These are phyloP conservation scores for Scheffersomyces ergatensis DNA, from an alignment of 805 yeast species.

Conservation along the genomic window DNA sequence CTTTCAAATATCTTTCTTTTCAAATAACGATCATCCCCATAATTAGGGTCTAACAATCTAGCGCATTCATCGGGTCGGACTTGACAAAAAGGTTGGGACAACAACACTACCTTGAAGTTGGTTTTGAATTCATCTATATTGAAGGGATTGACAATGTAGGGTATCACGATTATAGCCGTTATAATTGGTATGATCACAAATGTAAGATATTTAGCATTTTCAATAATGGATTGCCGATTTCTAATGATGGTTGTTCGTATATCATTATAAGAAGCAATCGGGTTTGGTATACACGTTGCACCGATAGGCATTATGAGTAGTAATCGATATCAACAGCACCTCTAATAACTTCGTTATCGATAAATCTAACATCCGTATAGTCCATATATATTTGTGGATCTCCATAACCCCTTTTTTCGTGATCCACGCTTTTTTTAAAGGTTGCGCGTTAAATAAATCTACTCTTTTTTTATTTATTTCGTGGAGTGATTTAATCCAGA, in stretches of 20 bases:
- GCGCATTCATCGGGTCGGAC: slow-evolving; percentile 9
- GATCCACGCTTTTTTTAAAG: not conserved
- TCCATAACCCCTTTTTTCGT: no score
- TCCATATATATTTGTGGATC: no score
- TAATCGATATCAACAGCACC: no score
- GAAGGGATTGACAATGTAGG: slow-evolving; percentile 12
- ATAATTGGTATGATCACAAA: slow-evolving; percentile 8
- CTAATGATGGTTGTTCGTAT: not conserved
- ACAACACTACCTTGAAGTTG: slow-evolving; percentile 11
- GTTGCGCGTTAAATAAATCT: not conserved
- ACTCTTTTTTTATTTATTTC: not conserved
- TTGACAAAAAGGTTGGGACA: slow-evolving; percentile 13
- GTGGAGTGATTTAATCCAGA: not conserved
- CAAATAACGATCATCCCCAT: slow-evolving; percentile 5
- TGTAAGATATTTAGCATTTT: slow-evolving; percentile 3
- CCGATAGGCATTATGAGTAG: no score
- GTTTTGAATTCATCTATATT: slow-evolving; percentile 9
- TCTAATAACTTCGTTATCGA: no score
- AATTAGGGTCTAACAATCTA: slow-evolving; percentile 3
- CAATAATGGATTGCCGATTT: slow-evolving; percentile 2
- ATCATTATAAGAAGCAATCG: not conserved
- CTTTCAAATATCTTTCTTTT: slow-evolving; percentile 9
- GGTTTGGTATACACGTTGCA: no score
- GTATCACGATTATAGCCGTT: slow-evolving; percentile 7
- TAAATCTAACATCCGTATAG: no score